Evolutionary conservation across 371 early-diverging fungal genomes (phyloP).

Genomic region (Mucor saturninus): DNA sequence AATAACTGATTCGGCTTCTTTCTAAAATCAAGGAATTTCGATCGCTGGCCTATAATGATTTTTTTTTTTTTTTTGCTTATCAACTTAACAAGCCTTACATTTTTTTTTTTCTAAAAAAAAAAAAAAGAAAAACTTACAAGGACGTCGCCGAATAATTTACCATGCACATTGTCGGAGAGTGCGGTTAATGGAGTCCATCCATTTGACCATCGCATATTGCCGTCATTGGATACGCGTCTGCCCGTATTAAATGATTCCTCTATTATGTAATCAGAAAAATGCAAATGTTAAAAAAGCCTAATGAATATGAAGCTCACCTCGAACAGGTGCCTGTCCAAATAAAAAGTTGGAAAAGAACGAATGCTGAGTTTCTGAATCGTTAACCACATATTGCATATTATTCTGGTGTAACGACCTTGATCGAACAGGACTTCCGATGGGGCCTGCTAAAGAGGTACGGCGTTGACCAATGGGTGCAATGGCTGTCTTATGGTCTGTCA

Average conservation of each 20-base stretch:
- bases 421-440: slow-evolving; percentile 32
- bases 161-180: slow-evolving; percentile 44
- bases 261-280: not conserved
- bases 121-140: slow-evolving; percentile 25
- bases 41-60: slow-evolving; percentile 21
- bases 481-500: slow-evolving; percentile 1
- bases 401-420: slow-evolving; percentile 1
- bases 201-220: slow-evolving; percentile 17
- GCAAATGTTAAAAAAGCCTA: too few relatives aligned
- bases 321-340: slow-evolving; percentile 32
- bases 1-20: slow-evolving; percentile 36
- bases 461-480: slow-evolving; percentile 30
- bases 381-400: slow-evolving; percentile 4
- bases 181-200: slow-evolving; percentile 47
- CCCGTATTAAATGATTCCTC: not conserved
- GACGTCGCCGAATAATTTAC: slow-evolving; percentile 44
- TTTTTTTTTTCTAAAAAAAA: not conserved
- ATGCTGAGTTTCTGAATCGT: slow-evolving; percentile 17
- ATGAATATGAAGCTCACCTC: not conserved
- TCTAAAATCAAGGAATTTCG: slow-evolving; percentile 33
- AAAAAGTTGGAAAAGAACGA: slow-evolving; percentile 47
- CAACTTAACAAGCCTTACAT: not conserved
- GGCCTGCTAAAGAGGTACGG: slow-evolving; percentile 26
- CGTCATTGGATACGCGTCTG: slow-evolving; percentile 14
- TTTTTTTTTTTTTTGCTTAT: not conserved